Base-by-base conservation (phyloP, 2,329 filamentous ascomycete genomes). In the Xylariaceae sp. region DNA sequence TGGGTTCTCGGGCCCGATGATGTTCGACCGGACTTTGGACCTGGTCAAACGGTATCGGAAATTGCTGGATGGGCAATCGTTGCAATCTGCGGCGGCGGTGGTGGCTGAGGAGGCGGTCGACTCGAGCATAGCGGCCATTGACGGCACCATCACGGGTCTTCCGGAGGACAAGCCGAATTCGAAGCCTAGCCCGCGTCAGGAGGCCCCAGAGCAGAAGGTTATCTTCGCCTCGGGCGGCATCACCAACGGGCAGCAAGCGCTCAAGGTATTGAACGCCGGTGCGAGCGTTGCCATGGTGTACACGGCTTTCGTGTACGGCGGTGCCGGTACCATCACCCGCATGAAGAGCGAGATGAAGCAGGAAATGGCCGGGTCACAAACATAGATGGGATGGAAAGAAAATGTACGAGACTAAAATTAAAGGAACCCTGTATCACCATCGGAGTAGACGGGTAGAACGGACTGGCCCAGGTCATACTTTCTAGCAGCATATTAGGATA, bases 201-300 rank as follows among this genome's bases (percentile, higher is more conserved):
- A 7, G n/a, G 52, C 48, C 6, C 43, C 58, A 37, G 67, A 77
- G 57, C 81, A 81, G 46, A 96, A 96, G 75, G 87, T 92, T 50
- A 89, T 99, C 58, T 98, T 98, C 70, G 93, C 93, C 0, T 95
- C 91, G 0, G 95, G 95, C 1, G 95, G 95, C 18, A 93, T 99
- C 69, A 95, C 89, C 1, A 93, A 89, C 62, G 95, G 95, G 3
- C 82, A 89, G 61, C 89, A 98, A 75, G 96, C 91, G 7, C 77
- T 90, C 14, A 81, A 90, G 74, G 85, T 93, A 6, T 79, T 98
- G 47, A 90, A 96, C 64, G 92, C 93, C 0, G 95, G 95, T 7
- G 95, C 95, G 0, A 93, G 89, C 65, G 87, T 96, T 14, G 92
- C 91, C 2, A 95, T 96, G 86, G 81, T 96, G 50, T 98, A 98